A percentile compares a stretch with the other conserved stretches of the same genome.
These are phyloP conservation scores for Penicillium pancosmium DNA, from an alignment of 495 filamentous ascomycete genomes.

Conservation along the genomic window DNA sequence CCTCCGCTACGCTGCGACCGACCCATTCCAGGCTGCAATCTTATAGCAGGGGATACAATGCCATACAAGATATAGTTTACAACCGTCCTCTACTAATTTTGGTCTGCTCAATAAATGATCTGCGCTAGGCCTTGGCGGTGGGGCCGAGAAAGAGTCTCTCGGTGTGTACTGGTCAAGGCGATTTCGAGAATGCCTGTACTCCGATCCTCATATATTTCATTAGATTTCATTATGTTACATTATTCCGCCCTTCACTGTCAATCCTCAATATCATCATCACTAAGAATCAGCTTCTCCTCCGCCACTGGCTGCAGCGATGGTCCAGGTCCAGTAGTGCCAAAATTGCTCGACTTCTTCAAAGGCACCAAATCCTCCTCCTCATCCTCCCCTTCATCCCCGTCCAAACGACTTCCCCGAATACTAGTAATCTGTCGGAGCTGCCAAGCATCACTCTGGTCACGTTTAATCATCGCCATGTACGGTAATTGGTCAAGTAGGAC, in stretches of 20 bases:
- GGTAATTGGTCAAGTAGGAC: constrained; percentile 82
- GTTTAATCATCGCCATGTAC: constrained; percentile 70
- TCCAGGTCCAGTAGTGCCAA: constrained; percentile 2
- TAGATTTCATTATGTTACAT: too few species aligned
- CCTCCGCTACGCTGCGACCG: too few species aligned
- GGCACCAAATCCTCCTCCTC: constrained; percentile 39
- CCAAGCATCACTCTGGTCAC: constrained; percentile 52
- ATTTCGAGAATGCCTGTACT: too few species aligned
- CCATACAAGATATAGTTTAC: too few species aligned
- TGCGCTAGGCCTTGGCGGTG: too few species aligned
- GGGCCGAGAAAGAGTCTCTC: too few species aligned
- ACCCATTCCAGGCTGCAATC: too few species aligned
- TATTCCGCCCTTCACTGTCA: constrained; percentile 32
- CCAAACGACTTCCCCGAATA: constrained; percentile 41
- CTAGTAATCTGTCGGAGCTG: constrained; percentile 61
- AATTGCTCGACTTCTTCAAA: not conserved
- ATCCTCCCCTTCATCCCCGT: not conserved
- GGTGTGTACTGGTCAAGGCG: too few species aligned
- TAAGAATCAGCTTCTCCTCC: constrained; percentile 70
- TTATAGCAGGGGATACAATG: too few species aligned
- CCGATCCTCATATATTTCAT: not conserved
- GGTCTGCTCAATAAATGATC: too few species aligned
- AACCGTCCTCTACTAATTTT: too few species aligned
- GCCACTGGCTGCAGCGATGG: constrained; percentile 27
- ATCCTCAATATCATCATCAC: constrained; percentile 97